Conservation (phyloP, 2,329 filamentous ascomycete species). For the Trichophyton simii region DNA sequence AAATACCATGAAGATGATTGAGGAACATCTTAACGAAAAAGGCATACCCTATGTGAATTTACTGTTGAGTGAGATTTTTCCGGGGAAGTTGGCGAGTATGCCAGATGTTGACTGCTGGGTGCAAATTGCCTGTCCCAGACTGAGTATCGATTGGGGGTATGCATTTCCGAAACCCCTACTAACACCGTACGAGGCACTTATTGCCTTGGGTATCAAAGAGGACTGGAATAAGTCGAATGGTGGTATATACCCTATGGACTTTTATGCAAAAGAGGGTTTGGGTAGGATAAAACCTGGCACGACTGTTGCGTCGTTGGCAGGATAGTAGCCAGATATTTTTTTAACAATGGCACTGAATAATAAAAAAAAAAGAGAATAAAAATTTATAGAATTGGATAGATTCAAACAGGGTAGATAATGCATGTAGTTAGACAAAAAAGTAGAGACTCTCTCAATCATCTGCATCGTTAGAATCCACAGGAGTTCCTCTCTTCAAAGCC, state of each 20-base stretch:
- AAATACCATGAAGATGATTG: conserved; percentile 77
- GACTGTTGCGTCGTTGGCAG: conserved; percentile 5
- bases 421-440: not conserved
- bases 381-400: not conserved
- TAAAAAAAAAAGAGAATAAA: not conserved
- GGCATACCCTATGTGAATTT: conserved; percentile 76
- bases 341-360: not conserved
- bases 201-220: conserved; percentile 68
- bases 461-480: conserved; percentile 5
- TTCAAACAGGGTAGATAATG: not conserved
- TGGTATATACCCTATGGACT: conserved; percentile 91
- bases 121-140: conserved; percentile 86
- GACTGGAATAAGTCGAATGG: conserved; percentile 53
- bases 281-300: conserved; percentile 54
- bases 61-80: conserved; percentile 88
- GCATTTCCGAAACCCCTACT: conserved; percentile 79
- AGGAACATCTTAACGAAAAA: conserved; percentile 56
- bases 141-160: conserved; percentile 99
- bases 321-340: not conserved
- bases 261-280: conserved; percentile 83
- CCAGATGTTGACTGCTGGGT: conserved; percentile 93
- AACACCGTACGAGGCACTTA: conserved; percentile 88
- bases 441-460: conserved; percentile 6
- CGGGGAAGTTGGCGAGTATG: conserved; percentile 90
- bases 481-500: conserved; percentile 18